phyloP scores from a whole-genome alignment of 1,139 yeast genomes.

The Chernovozyma aurita region DNA sequence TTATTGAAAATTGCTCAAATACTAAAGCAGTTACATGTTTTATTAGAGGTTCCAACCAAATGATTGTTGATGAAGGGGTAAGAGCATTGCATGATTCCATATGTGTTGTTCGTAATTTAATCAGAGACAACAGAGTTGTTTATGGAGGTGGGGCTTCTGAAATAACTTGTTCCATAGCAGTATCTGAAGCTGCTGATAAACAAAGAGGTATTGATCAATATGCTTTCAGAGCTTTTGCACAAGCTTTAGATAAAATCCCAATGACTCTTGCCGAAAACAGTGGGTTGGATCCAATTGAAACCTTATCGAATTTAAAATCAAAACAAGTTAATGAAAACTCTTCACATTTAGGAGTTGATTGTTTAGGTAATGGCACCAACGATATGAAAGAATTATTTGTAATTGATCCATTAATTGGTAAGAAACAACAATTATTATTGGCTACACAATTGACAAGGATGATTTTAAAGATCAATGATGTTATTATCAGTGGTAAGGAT shows the following conservation, averaged over 20 bases:
- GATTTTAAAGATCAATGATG: slow-evolving; percentile 95
- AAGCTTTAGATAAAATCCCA: slow-evolving; percentile 88
- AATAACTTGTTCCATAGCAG: slow-evolving; percentile 87
- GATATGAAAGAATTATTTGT: slow-evolving; percentile 94
- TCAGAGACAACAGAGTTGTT: slow-evolving; percentile 87
- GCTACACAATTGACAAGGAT: slow-evolving; percentile 97
- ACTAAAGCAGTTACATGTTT: slow-evolving; percentile 91
- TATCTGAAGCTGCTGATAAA: slow-evolving; percentile 85
- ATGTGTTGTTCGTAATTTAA: slow-evolving; percentile 94
- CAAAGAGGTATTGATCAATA: slow-evolving; percentile 96
- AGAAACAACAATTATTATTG: slow-evolving; percentile 88
- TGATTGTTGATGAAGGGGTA: slow-evolving; percentile 96
- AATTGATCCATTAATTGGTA: slow-evolving; percentile 95
- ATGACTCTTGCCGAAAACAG: slow-evolving; percentile 96
- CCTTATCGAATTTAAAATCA: slow-evolving; percentile 77
- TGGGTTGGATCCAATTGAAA: slow-evolving; percentile 90
- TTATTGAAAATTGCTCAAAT: slow-evolving; percentile 85
- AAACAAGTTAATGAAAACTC: slow-evolving; percentile 73
- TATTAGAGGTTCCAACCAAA: slow-evolving; percentile 91
- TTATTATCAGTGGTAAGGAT: slow-evolving; percentile 86
- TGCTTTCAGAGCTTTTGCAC: slow-evolving; percentile 92
- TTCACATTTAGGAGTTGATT: slow-evolving; percentile 85
- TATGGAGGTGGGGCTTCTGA: slow-evolving; percentile 99
- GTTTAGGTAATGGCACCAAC: slow-evolving; percentile 80
- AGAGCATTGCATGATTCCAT: slow-evolving; percentile 96